Evolutionary conservation across 2,329 filamentous ascomycete species (phyloP), one percentile per base, ranked within the genome.

Genomic region (Scedosporium apiospermum): DNA sequence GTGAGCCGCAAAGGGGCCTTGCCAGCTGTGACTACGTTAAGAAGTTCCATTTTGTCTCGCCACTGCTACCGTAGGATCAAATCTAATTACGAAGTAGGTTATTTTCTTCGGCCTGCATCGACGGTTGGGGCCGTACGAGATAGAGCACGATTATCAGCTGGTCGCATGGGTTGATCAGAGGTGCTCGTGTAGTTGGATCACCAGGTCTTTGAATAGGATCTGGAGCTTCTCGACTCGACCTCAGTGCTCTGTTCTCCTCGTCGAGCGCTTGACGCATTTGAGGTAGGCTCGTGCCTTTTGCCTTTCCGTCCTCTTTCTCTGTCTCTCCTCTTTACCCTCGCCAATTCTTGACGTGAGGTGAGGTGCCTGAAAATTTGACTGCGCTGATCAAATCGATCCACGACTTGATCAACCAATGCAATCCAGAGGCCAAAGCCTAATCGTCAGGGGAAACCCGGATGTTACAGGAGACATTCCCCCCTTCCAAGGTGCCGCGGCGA

Each of bases 361-460:
- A 38, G 34, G 5, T 21, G 44, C 4, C 44, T 49, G 44, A 49
- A 21, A 21, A 18, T 49, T 5, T 21, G 44, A 49, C 18, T n/a
- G 44, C 44, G 44, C 44, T 49, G 44, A 49, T 49, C 44, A 49
- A 49, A 49, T 49, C 44, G 44, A 49, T n/a, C 44, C 44, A 49
- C 18, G 44, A 49, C 44, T 18, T 21, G 44, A 38, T 38, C 34
- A 6, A 38, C 34, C 34, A 38, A 38, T 38, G 10, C 34, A 38
- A 38, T 38, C 4, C 34, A 38, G 34, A 38, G 34, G 34, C 34
- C 72, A 75, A 69, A 72, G 73, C 0, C 74, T 75, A 67, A 68
- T 70, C 42, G 72, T 75, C 1, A 68, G 73, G 67, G 73, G 73
- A 6, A 74, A 75, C 66, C 72, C 71, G 21, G 73, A 74, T 62